These are phyloP conservation scores for Quercus berberidifolia DNA, from an alignment of 306 rosid species.

Conservation along the genomic window DNA sequence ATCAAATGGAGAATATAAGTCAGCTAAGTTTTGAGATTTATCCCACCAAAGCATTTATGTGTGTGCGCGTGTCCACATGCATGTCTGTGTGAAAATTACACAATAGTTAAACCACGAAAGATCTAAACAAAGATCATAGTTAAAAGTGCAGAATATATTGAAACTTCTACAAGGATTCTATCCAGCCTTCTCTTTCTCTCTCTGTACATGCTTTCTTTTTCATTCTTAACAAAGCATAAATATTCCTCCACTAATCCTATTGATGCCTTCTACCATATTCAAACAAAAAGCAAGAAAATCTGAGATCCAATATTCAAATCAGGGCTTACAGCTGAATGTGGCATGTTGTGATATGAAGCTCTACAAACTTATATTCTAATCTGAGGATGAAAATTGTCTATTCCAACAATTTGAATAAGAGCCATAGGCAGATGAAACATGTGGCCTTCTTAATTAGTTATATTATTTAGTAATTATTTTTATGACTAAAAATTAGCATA, in stretches of 20 bases:
- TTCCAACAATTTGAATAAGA: too few relatives aligned
- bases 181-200: not conserved
- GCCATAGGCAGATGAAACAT: too few relatives aligned
- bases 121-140: not conserved
- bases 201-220: too few relatives aligned
- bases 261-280: not conserved
- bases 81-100: not conserved
- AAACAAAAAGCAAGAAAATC: not conserved
- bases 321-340: not conserved
- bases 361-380: not conserved
- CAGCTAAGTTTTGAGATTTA: not conserved
- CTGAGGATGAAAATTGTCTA: too few relatives aligned
- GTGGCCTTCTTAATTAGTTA: too few relatives aligned
- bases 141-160: not conserved
- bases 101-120: not conserved
- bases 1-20: constrained; percentile 13
- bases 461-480: too few relatives aligned
- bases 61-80: not conserved
- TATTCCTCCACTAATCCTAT: too few relatives aligned
- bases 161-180: not conserved
- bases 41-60: not conserved
- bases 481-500: too few relatives aligned
- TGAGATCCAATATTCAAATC: not conserved
- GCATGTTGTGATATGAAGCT: not conserved
- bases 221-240: too few relatives aligned